These are phyloP conservation scores for Cryptosporidium sp. DNA, from an alignment of 169 alveolate species.

Conservation along the genomic window DNA sequence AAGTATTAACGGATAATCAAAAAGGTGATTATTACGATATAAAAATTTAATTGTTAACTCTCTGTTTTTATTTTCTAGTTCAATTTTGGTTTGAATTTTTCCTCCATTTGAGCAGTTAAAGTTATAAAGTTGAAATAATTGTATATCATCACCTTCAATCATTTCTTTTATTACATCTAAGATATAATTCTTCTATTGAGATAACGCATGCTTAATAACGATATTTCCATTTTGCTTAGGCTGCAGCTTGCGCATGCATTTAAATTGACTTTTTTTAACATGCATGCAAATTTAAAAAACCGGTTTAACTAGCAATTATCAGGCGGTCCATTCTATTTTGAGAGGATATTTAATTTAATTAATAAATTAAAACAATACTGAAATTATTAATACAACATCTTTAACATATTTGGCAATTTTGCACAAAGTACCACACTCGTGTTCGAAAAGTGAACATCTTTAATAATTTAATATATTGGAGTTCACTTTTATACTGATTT, in stretches of 20 bases:
- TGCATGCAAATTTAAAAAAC: constrained; percentile 35
- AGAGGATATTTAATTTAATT: constrained; percentile 1
- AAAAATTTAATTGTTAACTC: not conserved
- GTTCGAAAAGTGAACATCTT: not conserved
- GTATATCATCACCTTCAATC: not conserved
- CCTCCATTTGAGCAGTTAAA: constrained; percentile 59
- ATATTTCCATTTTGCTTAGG: not conserved
- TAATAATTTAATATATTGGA: not conserved
- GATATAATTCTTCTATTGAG: not conserved
- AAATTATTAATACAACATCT: not conserved
- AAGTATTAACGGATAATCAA: not conserved
- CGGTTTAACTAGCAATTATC: not conserved
- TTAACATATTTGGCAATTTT: not conserved
- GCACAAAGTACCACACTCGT: not conserved
- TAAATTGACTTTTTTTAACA: constrained; percentile 37
- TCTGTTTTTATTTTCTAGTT: not conserved
- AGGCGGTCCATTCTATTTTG: constrained; percentile 40
- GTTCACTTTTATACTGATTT: not conserved
- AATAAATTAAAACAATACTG: not conserved
- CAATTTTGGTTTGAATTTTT: not conserved
- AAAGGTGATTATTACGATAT: not conserved
- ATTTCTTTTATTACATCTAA: not conserved
- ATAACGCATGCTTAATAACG: not conserved
- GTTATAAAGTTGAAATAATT: not conserved
- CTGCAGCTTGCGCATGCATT: constrained; percentile 30